A percentile compares a stretch with the other conserved stretches of the same genome.
phyloP scores from a whole-genome alignment of 179 eudicot genomes.

The Sideroxylon spinosum region DNA sequence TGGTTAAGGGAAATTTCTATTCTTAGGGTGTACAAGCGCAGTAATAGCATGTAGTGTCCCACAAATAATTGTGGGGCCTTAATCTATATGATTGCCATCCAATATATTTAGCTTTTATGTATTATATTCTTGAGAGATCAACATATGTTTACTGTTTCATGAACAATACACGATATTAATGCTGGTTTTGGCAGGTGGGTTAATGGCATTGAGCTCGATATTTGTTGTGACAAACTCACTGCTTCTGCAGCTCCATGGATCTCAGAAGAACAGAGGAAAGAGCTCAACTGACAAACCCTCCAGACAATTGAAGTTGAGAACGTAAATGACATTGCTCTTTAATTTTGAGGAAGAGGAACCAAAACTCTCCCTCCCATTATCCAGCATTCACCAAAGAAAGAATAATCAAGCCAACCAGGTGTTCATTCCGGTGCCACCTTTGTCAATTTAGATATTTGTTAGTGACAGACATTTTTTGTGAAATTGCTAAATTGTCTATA shows the following conservation, averaged over 20 bases:
- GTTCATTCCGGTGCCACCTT: too few species aligned
- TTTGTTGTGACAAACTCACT: conserved; percentile 83
- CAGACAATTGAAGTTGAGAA: background rate
- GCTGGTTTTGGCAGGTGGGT: conserved; percentile 55
- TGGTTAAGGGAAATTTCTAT: too few species aligned
- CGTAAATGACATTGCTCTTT: background rate
- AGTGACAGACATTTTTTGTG: too few species aligned
- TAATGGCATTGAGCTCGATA: conserved; percentile 89
- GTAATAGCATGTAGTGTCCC: background rate
- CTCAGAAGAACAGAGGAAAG: conserved; percentile 38
- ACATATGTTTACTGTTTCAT: background rate
- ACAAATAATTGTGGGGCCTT: background rate
- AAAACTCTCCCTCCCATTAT: background rate
- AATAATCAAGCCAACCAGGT: too few species aligned
- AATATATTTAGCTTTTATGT: background rate
- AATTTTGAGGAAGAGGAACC: background rate
- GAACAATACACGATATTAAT: background rate
- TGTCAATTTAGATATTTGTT: too few species aligned
- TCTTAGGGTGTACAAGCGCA: too few species aligned
- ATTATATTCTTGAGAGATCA: background rate
- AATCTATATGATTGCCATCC: background rate
- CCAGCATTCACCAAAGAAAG: too few species aligned
- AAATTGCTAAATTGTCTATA: too few species aligned
- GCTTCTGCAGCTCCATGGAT: conserved; percentile 69
- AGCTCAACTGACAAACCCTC: conserved; percentile 12